Base-by-base conservation (phyloP, 2,329 filamentous ascomycete species). In the Penicillium brasilianum region DNA sequence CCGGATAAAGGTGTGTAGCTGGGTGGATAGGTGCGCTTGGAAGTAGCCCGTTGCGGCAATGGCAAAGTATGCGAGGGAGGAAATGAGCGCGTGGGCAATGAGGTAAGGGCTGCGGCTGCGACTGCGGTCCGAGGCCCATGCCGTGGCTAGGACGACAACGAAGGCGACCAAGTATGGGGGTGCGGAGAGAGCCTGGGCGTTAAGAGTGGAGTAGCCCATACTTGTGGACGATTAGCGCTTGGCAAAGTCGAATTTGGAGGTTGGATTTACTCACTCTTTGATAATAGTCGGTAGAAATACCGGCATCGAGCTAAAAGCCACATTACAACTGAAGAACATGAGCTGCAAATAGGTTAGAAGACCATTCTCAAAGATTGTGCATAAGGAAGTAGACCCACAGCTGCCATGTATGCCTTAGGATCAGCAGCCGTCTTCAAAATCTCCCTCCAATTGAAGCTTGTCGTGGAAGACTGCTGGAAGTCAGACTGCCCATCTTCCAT, bases 321-420 rank as follows among this genome's bases (percentile, higher is more conserved):
- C 90, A 77, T 97, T 96, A 72, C 90, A 88, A 75, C 89, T 87
- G 81, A 96, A 93, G 82, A 96, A 91, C 86, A 96, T 96, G 68
- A 86, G 77, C 77, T 79, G 32, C 18, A 18, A 13, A 14, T 25
- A 11, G 34, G 18, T 57, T 39, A 44, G 59, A 44, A 59, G 55
- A 44, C 37, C 4, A 1, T 44, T n/a, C 14, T 10, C 4, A 6
- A 6, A 28, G 14, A 2, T 30, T 13, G n/a, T 3, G 32, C 8
- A 2, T 20, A 2, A 32, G 22, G 18, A 30, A 32, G 25, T 34
- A 22, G 34, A 34, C 81, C 70, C 62, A 81, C 80, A 0, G 92
- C 89, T 4, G 90, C 90, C 44, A 94, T 81, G 79, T 91, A 94
- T 59, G 86, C 86, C 66, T 88, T 88, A 0, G 90, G 88, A 75